Evolutionary conservation across 305 asterid species (phyloP).

Genomic region (Solanum aculeatissimum): DNA sequence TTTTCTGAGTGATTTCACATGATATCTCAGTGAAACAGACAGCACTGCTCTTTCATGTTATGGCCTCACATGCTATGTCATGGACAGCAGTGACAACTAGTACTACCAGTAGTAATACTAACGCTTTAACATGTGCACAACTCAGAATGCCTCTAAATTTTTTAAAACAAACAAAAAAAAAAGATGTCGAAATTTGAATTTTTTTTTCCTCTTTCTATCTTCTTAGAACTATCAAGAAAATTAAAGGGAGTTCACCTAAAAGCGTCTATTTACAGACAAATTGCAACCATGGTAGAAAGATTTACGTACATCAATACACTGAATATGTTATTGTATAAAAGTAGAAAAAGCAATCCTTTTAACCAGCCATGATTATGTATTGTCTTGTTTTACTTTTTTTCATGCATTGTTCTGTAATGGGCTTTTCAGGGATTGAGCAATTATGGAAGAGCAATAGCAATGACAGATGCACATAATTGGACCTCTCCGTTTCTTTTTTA

Average conservation of each 20-base stretch:
- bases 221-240: background rate
- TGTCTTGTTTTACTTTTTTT: background rate
- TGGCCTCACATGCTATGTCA: conserved; percentile 40
- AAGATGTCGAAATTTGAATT: background rate
- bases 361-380: background rate
- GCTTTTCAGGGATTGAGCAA: background rate
- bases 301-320: background rate
- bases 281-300: background rate
- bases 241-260: background rate
- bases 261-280: background rate
- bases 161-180: background rate
- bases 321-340: background rate
- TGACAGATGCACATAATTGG: background rate
- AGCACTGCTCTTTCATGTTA: conserved; percentile 31
- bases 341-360: background rate
- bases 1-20: conserved; percentile 12
- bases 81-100: conserved; percentile 25
- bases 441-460: background rate
- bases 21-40: conserved; percentile 40
- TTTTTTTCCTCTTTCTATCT: background rate
- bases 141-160: background rate
- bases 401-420: background rate
- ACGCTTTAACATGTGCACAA: background rate
- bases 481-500: background rate
- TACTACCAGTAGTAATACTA: background rate